Evolutionary conservation across 169 alveolate genomes (phyloP), one percentile per base, ranked within the genome.

Genomic region (Miamiensis avidus): DNA sequence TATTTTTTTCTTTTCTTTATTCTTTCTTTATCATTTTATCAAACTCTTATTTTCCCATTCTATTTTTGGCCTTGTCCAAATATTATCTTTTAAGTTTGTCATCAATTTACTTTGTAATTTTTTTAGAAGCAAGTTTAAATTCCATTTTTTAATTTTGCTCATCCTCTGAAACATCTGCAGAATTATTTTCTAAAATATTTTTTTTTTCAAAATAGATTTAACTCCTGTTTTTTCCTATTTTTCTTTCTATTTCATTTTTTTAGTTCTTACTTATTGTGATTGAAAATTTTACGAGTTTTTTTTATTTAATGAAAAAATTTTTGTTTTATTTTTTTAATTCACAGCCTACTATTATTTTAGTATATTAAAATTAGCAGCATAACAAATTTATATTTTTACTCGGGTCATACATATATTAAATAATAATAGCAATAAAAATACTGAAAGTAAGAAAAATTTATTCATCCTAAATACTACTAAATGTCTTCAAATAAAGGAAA

Each of bases 1-100:
- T 84, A 65, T 65, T 1, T 29, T 31, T 78, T 30, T 33, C 81
- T 82, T 76, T 64, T 32, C 1, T 49, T 49, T 49, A 69, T 74
- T 20, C 86, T 72, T n/a, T 33, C 31, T 31, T 82, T 79, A 26
- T 31, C 74, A 31, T 69, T 74, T 27, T 73, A 26, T 72, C 31
- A 27, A 11, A 29, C 86, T 82, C 76, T 49, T 49, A 11, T 49
- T 49, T 49, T 49, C 69, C 69, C 20, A 49, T 11, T 49, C 69
- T 49, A 49, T 49, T 49, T 49, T 49, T 49, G 20, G 69, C 69
- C 20, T 20, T 49, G 4, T 49, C 69, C 26, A 49, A 11, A 20
- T 49, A 49, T 11, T 49, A 11, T 49, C 69, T 49, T 49, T 49
- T 4, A 4, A 49, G 20, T 49, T 49, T 49, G 4, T 49, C 20